These are phyloP conservation scores for Pulveroboletus sp. DNA, from an alignment of 768 basidiomycete genomes.

Conservation along the genomic window DNA sequence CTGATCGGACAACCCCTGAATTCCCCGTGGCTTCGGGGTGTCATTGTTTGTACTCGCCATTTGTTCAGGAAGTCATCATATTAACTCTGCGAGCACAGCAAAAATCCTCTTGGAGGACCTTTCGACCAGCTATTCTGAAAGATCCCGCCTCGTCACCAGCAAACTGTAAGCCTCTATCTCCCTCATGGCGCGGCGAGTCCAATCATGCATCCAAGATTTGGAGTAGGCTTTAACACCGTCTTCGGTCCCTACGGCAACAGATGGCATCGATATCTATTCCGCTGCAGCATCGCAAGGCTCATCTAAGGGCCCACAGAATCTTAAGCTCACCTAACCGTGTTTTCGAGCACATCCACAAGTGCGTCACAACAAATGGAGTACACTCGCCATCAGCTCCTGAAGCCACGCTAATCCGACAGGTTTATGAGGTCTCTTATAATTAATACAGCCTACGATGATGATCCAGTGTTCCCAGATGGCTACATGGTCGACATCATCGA, in stretches of 20 bases:
- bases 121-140: slow-evolving; percentile 18
- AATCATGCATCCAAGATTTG: slow-evolving; percentile 4
- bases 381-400: background rate
- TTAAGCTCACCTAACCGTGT: slow-evolving; percentile 5
- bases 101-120: slow-evolving; percentile 15
- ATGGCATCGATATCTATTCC: slow-evolving; percentile 12
- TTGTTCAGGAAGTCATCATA: slow-evolving; percentile 12
- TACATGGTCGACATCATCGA: slow-evolving; percentile 10
- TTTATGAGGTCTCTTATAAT: slow-evolving; percentile 26
- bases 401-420: background rate
- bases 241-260: background rate
- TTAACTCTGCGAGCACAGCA: slow-evolving; percentile 11
- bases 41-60: slow-evolving; percentile 10
- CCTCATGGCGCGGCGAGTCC: background rate
- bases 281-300: slow-evolving; percentile 11
- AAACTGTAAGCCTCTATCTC: slow-evolving; percentile 3
- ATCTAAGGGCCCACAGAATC: slow-evolving; percentile 4
- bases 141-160: slow-evolving; percentile 13
- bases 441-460: slow-evolving; percentile 15
- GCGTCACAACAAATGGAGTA: slow-evolving; percentile 10
- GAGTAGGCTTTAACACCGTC: slow-evolving; percentile 12
- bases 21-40: background rate
- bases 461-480: slow-evolving; percentile 13
- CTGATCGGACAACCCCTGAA: background rate
- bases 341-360: slow-evolving; percentile 12